Percentiles rank a stretch among this genome's conserved stretches.
Evolutionary conservation across 2,329 filamentous ascomycete genomes (phyloP).

Genomic region (Aureobasidium pullulans): DNA sequence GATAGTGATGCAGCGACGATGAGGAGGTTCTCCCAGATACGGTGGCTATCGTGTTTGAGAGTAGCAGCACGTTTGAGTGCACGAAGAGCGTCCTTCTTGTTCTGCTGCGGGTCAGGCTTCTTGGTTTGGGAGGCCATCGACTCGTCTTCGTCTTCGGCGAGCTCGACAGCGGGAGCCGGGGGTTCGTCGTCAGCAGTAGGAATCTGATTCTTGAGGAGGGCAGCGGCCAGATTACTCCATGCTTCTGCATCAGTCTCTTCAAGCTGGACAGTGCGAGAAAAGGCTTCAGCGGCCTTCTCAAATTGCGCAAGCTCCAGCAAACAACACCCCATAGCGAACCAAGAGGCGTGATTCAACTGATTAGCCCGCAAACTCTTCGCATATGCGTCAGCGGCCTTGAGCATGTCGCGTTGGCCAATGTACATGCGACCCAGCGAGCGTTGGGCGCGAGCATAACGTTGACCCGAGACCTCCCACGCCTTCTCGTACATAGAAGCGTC

Average conservation of each 20-base stretch:
- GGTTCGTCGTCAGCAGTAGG: constrained; percentile 15
- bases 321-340: constrained; percentile 87
- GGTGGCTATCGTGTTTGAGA: constrained; percentile 77
- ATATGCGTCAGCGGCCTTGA: constrained; percentile 70
- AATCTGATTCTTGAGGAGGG: constrained; percentile 48
- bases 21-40: constrained; percentile 95
- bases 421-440: constrained; percentile 76
- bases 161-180: neutral
- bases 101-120: constrained; percentile 41
- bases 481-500: constrained; percentile 69
- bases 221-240: constrained; percentile 89
- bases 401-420: constrained; percentile 57
- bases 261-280: constrained; percentile 71
- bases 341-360: constrained; percentile 71
- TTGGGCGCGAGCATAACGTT: constrained; percentile 79
- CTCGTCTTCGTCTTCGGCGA: constrained; percentile 30
- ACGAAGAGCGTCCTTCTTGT: constrained; percentile 66
- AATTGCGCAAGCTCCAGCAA: constrained; percentile 70
- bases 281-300: constrained; percentile 73
- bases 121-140: constrained; percentile 19
- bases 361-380: constrained; percentile 69
- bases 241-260: constrained; percentile 86
- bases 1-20: constrained; percentile 72
- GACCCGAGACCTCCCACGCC: constrained; percentile 78
- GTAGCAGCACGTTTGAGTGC: constrained; percentile 83